Percentiles rank a stretch among this genome's conserved stretches.
Evolutionary conservation across 2,329 filamentous ascomycete genomes (phyloP).

Genomic region (Talaromyces sp.): DNA sequence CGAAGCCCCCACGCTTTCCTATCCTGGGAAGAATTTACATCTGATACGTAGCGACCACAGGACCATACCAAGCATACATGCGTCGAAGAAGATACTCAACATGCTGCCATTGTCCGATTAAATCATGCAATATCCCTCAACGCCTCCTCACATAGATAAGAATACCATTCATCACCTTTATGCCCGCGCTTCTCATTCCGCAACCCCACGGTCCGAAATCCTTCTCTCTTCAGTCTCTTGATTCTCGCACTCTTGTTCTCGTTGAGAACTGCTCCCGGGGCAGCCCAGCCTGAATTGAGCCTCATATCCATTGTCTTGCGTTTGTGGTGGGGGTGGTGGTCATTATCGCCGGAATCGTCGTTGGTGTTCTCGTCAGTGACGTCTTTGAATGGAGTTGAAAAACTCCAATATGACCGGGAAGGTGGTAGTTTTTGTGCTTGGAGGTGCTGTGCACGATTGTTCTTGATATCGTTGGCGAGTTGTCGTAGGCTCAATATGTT

Average conservation of each 20-base stretch:
- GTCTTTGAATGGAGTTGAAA: slow-evolving; percentile 22
- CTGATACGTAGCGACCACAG: too few relatives aligned
- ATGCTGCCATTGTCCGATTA: background rate
- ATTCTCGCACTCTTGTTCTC: slow-evolving; percentile 35
- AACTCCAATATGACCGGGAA: slow-evolving; percentile 38
- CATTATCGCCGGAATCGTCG: slow-evolving; percentile 5
- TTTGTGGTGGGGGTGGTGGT: slow-evolving; percentile 4
- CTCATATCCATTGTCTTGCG: background rate
- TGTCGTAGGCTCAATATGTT: background rate
- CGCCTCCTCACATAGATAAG: slow-evolving; percentile 31
- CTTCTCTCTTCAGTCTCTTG: slow-evolving; percentile 28
- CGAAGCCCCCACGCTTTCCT: background rate
- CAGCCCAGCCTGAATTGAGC: slow-evolving; percentile 7
- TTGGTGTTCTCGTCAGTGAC: slow-evolving; percentile 3
- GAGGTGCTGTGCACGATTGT: slow-evolving; percentile 17
- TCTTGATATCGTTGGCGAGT: slow-evolving; percentile 5
- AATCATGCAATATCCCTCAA: slow-evolving; percentile 29
- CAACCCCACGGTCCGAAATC: slow-evolving; percentile 37
- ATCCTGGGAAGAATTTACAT: background rate
- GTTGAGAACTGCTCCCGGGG: slow-evolving; percentile 16
- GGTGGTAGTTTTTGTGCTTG: slow-evolving; percentile 25
- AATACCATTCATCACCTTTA: slow-evolving; percentile 37
- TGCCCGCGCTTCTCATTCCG: slow-evolving; percentile 28
- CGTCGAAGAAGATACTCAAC: background rate
- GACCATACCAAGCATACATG: background rate